Conservation (phyloP, 2,329 filamentous ascomycete genomes). For the Aspergillus glaucus region DNA sequence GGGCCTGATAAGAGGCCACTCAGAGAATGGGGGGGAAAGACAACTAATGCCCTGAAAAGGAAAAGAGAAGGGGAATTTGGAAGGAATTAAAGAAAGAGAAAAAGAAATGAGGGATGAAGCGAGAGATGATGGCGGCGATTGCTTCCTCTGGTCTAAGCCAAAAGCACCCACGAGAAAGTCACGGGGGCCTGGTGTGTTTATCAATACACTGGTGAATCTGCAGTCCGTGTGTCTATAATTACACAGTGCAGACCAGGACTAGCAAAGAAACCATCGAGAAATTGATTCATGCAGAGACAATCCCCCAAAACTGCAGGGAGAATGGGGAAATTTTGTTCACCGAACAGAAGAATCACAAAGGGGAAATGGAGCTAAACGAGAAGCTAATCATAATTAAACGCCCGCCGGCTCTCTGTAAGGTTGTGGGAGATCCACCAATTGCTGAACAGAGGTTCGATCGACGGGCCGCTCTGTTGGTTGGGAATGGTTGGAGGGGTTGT, state of each 20-base stretch:
- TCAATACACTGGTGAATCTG: neutral
- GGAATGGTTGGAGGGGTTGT: neutral
- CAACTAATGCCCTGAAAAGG: neutral
- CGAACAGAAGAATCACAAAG: neutral
- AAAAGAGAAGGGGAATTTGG: slow-evolving; percentile 12
- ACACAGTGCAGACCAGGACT: neutral
- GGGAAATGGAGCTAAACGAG: neutral
- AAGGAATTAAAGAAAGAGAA: slow-evolving; percentile 5
- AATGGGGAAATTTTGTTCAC: neutral
- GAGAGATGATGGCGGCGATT: slow-evolving; percentile 12
- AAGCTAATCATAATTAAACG: neutral
- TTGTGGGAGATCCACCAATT: neutral
- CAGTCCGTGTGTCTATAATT: neutral
- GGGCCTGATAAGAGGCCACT: neutral
- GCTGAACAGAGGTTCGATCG: neutral
- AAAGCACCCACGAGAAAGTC: neutral
- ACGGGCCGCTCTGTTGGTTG: neutral
- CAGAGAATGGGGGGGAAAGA: neutral
- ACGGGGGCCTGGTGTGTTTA: neutral
- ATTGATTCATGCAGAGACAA: neutral
- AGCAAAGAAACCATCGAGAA: neutral
- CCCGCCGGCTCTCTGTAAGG: neutral
- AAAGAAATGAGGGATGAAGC: slow-evolving; percentile 13
- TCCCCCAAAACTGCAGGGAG: neutral
- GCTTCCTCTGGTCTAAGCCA: neutral